These are phyloP conservation scores for Entomortierella lignicola DNA, from an alignment of 192 early-diverging fungal genomes.

Conservation along the genomic window DNA sequence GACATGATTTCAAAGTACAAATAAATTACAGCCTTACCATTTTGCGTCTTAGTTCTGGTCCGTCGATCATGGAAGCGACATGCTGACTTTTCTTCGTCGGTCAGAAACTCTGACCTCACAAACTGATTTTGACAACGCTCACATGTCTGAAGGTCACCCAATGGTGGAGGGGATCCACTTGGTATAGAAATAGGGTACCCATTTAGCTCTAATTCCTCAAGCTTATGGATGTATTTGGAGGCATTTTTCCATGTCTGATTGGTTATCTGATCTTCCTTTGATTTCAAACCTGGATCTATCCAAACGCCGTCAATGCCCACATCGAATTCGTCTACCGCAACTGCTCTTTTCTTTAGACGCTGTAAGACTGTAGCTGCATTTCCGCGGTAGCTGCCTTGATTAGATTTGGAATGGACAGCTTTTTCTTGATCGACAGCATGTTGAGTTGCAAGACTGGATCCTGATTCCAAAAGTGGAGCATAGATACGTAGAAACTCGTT, in stretches of 20 bases:
- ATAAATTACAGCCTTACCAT: not conserved
- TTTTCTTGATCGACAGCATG: constrained; percentile 67
- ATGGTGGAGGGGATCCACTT: not conserved
- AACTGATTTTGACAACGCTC: constrained; percentile 63
- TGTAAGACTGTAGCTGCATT: constrained; percentile 59
- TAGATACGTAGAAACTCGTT: constrained; percentile 73
- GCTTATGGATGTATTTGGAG: constrained; percentile 25
- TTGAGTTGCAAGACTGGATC: constrained; percentile 56
- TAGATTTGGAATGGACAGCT: constrained; percentile 50
- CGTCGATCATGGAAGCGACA: constrained; percentile 64
- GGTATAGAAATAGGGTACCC: constrained; percentile 57
- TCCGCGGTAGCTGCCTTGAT: constrained; percentile 59
- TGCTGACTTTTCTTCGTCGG: constrained; percentile 39
- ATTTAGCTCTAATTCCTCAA: constrained; percentile 41
- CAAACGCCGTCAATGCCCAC: constrained; percentile 75
- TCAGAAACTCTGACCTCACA: constrained; percentile 54
- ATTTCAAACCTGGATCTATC: constrained; percentile 29
- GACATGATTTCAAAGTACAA: not conserved
- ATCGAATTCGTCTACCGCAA: constrained; percentile 57
- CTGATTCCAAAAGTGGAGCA: constrained; percentile 24
- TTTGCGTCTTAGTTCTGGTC: constrained; percentile 8
- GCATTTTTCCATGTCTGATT: constrained; percentile 18
- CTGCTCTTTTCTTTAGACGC: constrained; percentile 67
- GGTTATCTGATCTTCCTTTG: constrained; percentile 2
- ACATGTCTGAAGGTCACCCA: constrained; percentile 42